Evolutionary conservation across 164 flowering plant genomes (phyloP), one percentile per base, ranked within the genome.

Genomic region (Hamamelis virginiana): DNA sequence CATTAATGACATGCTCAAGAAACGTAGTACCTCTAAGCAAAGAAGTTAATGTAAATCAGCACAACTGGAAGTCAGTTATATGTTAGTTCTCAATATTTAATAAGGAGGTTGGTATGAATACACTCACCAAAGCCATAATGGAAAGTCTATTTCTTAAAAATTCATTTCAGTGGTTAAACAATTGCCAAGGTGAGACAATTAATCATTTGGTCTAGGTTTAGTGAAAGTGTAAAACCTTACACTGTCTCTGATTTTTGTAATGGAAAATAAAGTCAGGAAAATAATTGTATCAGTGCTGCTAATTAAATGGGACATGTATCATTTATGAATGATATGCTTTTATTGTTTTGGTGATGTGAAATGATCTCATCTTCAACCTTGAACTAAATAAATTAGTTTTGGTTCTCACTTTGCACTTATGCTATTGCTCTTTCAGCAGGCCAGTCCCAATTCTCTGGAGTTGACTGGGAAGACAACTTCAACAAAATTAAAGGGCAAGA

Each of bases 401-500:
- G 21, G 15, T 22, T 62, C 43, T 33, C 21, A 27, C 11, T 19
- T 19, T 53, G 25, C 21, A 13, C 13, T 53, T 53, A 26, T 57
- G n/a, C 60, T 51, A 5, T 15, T 59, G 52, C 60, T 65, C 13
- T 74, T 51, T 44, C 55, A 69, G 66, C 78, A 79, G 80, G 72
- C 67, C 41, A 65, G 70, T 70, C 73, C 73, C 9, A 28, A 62
- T 59, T 66, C 77, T 63, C 75, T 74, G 68, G 70, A 57, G 26
- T 58, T 70, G 52, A 27, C 74, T 41, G 77, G 64, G 45, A 81
- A 76, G 62, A 21, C 70, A 25, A 21, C 9, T 38, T 46, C 69
- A 63, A 61, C 64, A 48, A 84, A 75, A 77, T 57, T 81, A 14
- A 76, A 59, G 65, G 72, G 76, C 64, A 82, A 67, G 72, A 84